Conservation (phyloP, 345 rosid genomes). For the Eutrema japonicum region DNA sequence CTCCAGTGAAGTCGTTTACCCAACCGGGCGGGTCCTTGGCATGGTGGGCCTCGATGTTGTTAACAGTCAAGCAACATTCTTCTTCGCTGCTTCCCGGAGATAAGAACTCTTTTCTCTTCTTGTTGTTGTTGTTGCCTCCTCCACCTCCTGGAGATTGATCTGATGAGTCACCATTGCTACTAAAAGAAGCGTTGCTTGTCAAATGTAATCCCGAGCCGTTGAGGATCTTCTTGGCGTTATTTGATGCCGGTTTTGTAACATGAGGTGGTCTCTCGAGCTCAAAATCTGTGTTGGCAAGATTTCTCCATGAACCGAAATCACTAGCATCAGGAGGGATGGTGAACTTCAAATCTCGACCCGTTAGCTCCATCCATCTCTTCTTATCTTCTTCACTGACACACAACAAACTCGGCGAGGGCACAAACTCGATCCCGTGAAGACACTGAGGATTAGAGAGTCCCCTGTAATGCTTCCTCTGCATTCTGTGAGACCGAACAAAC, state of each 20-base stretch:
- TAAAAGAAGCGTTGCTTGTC: constrained; percentile 68
- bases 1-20: constrained; percentile 78
- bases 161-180: constrained; percentile 66
- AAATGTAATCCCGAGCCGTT: constrained; percentile 83
- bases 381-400: constrained; percentile 79
- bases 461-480: constrained; percentile 98
- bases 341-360: constrained; percentile 88
- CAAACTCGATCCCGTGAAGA: constrained; percentile 92
- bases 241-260: constrained; percentile 53
- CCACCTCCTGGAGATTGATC: constrained; percentile 68
- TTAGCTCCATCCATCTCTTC: constrained; percentile 91
- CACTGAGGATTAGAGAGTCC: constrained; percentile 98
- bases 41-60: constrained; percentile 55
- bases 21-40: constrained; percentile 65
- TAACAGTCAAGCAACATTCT: constrained; percentile 59
- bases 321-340: constrained; percentile 81
- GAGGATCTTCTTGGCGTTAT: constrained; percentile 65
- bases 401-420: constrained; percentile 74
- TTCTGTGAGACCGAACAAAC: constrained; percentile 91
- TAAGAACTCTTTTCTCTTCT: constrained; percentile 81
- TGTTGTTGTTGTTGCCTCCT: constrained; percentile 39
- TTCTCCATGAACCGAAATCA: constrained; percentile 94
- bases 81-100: constrained; percentile 69
- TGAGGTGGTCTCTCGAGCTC: constrained; percentile 78
- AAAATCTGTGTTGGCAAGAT: constrained; percentile 82